Conservation (phyloP, 2,329 filamentous ascomycete species). For the Diaporthe batatas region DNA sequence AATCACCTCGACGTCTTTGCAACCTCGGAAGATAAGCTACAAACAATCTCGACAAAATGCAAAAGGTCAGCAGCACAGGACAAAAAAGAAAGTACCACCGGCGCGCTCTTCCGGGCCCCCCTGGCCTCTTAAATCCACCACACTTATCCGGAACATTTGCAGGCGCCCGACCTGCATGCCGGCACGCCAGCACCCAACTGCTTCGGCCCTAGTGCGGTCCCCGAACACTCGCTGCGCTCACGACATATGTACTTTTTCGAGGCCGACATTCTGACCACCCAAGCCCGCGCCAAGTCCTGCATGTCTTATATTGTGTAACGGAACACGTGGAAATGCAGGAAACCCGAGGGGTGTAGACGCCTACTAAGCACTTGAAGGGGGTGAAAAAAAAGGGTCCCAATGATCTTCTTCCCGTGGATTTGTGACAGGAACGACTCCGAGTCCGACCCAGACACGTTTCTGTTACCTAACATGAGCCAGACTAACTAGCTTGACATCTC, state of each 20-base stretch:
- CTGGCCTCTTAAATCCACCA: not conserved
- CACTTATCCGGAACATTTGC: conserved; percentile 28
- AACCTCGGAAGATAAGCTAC: not conserved
- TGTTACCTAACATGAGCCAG: conserved; percentile 22
- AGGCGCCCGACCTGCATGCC: not conserved
- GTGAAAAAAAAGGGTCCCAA: not conserved
- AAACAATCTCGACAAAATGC: not conserved
- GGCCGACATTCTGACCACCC: conserved; percentile 12
- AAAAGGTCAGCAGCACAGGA: not conserved
- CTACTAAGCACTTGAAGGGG: not conserved
- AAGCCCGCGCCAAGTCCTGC: conserved; percentile 19
- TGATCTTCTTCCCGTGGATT: conserved; percentile 7
- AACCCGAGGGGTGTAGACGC: conserved; percentile 1
- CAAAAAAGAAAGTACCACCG: not conserved
- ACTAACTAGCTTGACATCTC: not conserved
- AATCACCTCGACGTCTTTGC: not conserved
- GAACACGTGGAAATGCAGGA: conserved; percentile 26
- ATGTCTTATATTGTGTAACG: conserved; percentile 31
- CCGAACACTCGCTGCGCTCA: not conserved
- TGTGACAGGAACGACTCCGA: not conserved
- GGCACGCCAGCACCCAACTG: not conserved
- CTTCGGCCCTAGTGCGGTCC: conserved; percentile 7
- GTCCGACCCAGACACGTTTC: not conserved
- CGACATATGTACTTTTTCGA: not conserved
- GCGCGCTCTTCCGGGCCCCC: not conserved